phyloP scores from a whole-genome alignment of 768 basidiomycete species.

The Collybia sp. region DNA sequence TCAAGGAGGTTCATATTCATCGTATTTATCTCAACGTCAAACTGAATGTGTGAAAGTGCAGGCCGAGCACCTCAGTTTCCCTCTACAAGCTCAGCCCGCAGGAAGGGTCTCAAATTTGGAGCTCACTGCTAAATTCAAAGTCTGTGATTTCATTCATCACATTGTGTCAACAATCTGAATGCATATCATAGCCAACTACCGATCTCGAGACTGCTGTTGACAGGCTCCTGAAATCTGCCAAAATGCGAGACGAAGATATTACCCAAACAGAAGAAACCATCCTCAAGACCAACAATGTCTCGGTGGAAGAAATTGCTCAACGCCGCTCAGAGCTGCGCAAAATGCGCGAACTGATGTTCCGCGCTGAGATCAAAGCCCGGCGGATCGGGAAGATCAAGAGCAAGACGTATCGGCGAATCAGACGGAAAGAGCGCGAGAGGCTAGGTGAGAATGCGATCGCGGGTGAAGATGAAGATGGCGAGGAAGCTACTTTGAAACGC shows the following conservation, averaged over 20 bases:
- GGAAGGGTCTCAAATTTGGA: conserved; percentile 66
- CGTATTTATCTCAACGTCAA: conserved; percentile 5
- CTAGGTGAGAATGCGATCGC: conserved; percentile 43
- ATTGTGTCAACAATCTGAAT: neutral
- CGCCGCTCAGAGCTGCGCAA: conserved; percentile 79
- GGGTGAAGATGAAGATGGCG: conserved; percentile 45
- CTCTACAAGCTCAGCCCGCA: conserved; percentile 61
- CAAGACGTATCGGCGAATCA: conserved; percentile 84
- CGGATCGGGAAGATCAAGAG: conserved; percentile 94
- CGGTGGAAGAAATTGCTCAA: conserved; percentile 79
- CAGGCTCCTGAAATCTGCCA: conserved; percentile 72
- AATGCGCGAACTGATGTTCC: conserved; percentile 91
- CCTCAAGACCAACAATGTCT: conserved; percentile 76
- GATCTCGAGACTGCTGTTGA: conserved; percentile 83
- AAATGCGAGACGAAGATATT: conserved; percentile 81
- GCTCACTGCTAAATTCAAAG: conserved; percentile 82
- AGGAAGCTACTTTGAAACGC: conserved; percentile 54
- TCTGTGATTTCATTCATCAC: conserved; percentile 19
- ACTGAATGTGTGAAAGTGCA: conserved; percentile 16
- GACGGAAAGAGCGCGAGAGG: conserved; percentile 72
- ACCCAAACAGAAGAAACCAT: conserved; percentile 64
- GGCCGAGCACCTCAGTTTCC: conserved; percentile 88
- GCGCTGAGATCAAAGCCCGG: conserved; percentile 87
- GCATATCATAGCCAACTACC: conserved; percentile 61
- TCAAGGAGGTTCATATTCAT: conserved; percentile 63